Percentiles rank a stretch among this genome's conserved stretches.
phyloP scores from a whole-genome alignment of 208 protist genomes.

The Acanthamoeba culbertsoni region DNA sequence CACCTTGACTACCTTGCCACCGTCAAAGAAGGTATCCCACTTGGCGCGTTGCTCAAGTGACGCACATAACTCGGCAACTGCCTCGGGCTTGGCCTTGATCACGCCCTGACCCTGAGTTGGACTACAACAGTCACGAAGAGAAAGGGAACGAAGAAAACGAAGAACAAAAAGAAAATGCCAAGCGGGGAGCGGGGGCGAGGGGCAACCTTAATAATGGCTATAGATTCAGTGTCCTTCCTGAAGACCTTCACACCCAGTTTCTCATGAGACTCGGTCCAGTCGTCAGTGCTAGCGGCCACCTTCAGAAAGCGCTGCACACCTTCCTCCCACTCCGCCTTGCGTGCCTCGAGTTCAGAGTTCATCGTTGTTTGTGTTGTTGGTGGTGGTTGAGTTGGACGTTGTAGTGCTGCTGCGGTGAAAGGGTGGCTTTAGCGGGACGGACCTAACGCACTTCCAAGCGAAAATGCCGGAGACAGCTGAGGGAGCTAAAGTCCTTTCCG shows the following conservation, averaged over 20 bases:
- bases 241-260: neutral
- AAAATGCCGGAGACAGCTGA: too few relatives aligned
- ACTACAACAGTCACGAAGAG: too few relatives aligned
- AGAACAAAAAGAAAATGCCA: too few relatives aligned
- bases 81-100: conserved; percentile 37
- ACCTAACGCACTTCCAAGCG: too few relatives aligned
- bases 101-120: neutral
- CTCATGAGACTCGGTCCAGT: neutral
- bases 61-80: neutral
- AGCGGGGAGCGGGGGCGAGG: neutral
- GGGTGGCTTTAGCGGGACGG: too few relatives aligned
- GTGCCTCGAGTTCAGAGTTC: neutral
- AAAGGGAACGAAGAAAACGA: too few relatives aligned
- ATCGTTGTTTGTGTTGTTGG: neutral
- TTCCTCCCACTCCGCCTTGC: conserved; percentile 14
- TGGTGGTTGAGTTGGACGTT: neutral
- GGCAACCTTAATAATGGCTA: conserved; percentile 8
- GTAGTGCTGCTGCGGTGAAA: too few relatives aligned
- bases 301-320: neutral
- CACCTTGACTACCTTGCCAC: neutral
- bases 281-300: neutral
- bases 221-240: neutral
- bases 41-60: neutral
- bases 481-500: too few relatives aligned
- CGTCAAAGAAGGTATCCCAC: conserved; percentile 28